These are phyloP conservation scores for Melaleuca alternifolia DNA, from an alignment of 345 rosid species.

Conservation along the genomic window DNA sequence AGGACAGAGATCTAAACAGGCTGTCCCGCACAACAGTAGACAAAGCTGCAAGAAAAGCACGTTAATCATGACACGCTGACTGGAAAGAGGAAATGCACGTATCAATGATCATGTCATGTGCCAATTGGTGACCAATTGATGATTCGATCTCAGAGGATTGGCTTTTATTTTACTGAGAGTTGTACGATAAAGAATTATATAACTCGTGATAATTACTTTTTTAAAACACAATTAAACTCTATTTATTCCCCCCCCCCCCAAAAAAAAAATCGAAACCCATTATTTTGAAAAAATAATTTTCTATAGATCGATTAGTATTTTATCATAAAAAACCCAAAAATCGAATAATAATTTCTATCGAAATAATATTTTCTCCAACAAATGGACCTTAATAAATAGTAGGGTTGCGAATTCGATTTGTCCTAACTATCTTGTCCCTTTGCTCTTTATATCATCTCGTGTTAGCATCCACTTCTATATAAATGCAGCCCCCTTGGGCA, in stretches of 20 bases:
- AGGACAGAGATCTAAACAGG: background rate
- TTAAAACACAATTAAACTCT: too few relatives aligned
- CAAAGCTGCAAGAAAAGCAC: background rate
- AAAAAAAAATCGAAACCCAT: too few relatives aligned
- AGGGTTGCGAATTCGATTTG: background rate
- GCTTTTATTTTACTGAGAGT: background rate
- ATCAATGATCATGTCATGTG: background rate
- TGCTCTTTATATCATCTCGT: background rate
- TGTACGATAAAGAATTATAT: background rate
- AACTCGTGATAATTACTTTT: too few relatives aligned
- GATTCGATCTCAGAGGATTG: background rate
- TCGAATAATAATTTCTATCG: too few relatives aligned
- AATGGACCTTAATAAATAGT: background rate
- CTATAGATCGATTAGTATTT: too few relatives aligned
- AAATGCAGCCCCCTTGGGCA: background rate
- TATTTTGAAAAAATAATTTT: background rate
- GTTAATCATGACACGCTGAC: background rate
- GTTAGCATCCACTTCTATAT: background rate
- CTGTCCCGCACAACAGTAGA: fast-evolving
- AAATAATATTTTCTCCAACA: background rate
- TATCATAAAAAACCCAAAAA: too few relatives aligned
- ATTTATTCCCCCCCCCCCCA: too few relatives aligned
- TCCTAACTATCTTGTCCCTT: background rate
- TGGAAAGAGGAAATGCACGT: background rate
- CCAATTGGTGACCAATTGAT: background rate